A percentile compares a stretch with the other conserved stretches of the same genome.
phyloP scores from a whole-genome alignment of 1,284 basidiomycete genomes.

The Peniophora sp. region DNA sequence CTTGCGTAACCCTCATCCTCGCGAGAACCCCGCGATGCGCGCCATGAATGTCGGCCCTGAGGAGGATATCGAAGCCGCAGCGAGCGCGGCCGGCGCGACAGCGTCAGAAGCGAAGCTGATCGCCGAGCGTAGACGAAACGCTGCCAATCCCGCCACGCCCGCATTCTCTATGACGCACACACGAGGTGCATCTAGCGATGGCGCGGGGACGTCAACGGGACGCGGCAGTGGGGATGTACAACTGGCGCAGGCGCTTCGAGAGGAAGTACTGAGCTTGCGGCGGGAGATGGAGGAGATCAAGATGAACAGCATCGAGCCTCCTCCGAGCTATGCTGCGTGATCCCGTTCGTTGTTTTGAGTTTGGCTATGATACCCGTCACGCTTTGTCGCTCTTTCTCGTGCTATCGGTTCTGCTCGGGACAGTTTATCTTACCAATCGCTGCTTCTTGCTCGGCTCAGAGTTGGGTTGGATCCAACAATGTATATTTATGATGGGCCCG shows the following conservation, averaged over 20 bases:
- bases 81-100: no score
- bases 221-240: background rate
- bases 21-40: background rate
- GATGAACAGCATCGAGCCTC: slow-evolving; percentile 11
- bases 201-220: background rate
- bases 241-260: slow-evolving; percentile 7
- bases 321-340: slow-evolving; percentile 10
- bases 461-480: no score
- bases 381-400: no score
- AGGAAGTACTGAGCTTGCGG: slow-evolving; percentile 16
- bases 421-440: no score
- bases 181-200: background rate
- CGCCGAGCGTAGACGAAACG: background rate
- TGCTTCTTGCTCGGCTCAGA: no score
- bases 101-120: no score
- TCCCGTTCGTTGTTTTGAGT: background rate
- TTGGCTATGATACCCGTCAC: no score
- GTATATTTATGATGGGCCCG: no score
- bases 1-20: background rate
- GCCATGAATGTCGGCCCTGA: background rate
- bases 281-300: slow-evolving; percentile 17
- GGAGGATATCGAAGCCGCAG: no score
- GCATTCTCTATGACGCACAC: background rate
- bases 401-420: no score
- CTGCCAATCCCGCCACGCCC: background rate